These are phyloP conservation scores for Populus hybrid DNA, from an alignment of 441 rosid genomes.

Conservation along the genomic window DNA sequence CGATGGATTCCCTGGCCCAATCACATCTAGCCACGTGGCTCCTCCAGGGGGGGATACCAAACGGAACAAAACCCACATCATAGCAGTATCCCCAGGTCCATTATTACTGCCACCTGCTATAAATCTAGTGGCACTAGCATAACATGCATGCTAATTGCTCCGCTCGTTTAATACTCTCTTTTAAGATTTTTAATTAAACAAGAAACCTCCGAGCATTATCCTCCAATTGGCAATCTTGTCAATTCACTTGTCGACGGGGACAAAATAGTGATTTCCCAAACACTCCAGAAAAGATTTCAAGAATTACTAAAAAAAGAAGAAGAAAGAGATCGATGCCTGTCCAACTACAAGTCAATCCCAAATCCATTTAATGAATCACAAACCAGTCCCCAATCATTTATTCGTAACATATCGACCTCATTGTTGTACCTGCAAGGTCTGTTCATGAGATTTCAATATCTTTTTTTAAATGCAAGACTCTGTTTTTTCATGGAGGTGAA, in stretches of 20 bases:
- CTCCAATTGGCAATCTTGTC: background rate
- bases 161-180: background rate
- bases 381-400: background rate
- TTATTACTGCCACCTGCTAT: background rate
- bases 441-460: no score
- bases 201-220: background rate
- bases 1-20: background rate
- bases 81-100: background rate
- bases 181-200: background rate
- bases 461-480: no score
- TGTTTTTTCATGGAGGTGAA: no score
- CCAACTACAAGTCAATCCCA: background rate
- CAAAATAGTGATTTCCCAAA: slow-evolving; percentile 2
- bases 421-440: no score
- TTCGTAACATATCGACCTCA: no score
- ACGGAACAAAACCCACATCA: no score
- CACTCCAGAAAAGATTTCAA: no score
- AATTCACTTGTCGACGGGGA: background rate
- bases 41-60: no score
- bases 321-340: no score
- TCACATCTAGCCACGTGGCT: no score
- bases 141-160: background rate
- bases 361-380: background rate
- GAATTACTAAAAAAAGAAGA: no score
- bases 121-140: background rate